Conservation (phyloP, 208 protist species). For the Leishmania tarentolae region DNA sequence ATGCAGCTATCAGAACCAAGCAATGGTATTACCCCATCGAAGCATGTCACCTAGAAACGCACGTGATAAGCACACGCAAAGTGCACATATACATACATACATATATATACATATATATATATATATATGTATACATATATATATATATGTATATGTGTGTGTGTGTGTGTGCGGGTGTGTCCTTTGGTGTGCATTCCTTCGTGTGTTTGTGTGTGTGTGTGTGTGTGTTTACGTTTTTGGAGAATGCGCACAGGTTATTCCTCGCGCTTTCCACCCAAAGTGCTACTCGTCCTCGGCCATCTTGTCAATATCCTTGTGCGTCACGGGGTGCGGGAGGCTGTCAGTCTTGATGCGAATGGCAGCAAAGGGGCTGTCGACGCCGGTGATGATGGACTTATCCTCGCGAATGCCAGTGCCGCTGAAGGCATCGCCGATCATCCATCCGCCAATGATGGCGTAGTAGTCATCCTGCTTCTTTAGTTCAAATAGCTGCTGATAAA, state of each 20-base stretch:
- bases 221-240: not conserved
- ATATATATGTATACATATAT: not conserved
- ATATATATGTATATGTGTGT: too few relatives aligned
- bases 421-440: slow-evolving; percentile 87
- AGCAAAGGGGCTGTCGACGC: slow-evolving; percentile 78
- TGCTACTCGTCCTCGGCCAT: slow-evolving; percentile 49
- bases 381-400: slow-evolving; percentile 85
- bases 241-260: not conserved
- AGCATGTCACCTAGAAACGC: not conserved
- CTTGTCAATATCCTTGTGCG: slow-evolving; percentile 61
- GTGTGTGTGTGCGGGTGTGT: not conserved
- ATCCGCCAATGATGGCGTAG: slow-evolving; percentile 89
- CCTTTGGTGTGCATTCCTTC: not conserved
- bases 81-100: not conserved
- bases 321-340: slow-evolving; percentile 39
- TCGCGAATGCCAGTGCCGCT: slow-evolving; percentile 85
- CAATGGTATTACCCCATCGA: not conserved
- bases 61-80: not conserved
- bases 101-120: not conserved
- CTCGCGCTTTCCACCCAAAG: not conserved
- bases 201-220: not conserved
- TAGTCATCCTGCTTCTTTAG: slow-evolving; percentile 75
- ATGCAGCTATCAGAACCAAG: not conserved
- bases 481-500: slow-evolving; percentile 87
- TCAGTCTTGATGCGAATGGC: slow-evolving; percentile 64